These are phyloP conservation scores for Xanthoconium separans DNA, from an alignment of 1,284 basidiomycete genomes.

Conservation along the genomic window DNA sequence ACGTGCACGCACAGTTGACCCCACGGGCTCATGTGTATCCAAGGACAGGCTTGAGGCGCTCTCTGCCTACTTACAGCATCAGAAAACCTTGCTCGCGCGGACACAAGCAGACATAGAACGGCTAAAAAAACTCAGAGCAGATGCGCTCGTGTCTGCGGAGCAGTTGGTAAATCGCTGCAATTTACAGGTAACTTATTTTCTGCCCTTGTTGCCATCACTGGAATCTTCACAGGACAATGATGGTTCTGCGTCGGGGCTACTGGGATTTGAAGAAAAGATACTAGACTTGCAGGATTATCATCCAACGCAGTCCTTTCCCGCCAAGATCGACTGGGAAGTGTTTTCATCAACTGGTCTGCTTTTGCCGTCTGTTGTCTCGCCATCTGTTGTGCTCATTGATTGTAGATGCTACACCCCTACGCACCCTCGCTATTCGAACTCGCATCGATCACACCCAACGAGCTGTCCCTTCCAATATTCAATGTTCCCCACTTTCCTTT, in stretches of 20 bases:
- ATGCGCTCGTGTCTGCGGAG: constrained; percentile 35
- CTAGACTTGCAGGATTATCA: constrained; percentile 38
- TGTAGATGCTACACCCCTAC: constrained; percentile 45
- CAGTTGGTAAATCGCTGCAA: constrained; percentile 31
- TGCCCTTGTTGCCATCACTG: neutral
- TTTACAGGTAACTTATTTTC: constrained; percentile 33
- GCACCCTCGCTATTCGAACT: constrained; percentile 40
- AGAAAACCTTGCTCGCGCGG: constrained; percentile 53
- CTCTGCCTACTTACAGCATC: constrained; percentile 59
- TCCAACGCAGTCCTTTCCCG: constrained; percentile 31
- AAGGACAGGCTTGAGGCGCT: constrained; percentile 60
- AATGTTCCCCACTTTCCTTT: constrained; percentile 50
- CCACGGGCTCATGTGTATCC: constrained; percentile 6
- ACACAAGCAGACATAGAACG: constrained; percentile 61
- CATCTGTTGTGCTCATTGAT: constrained; percentile 7
- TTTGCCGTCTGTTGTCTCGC: constrained; percentile 1
- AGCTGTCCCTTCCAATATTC: constrained; percentile 37
- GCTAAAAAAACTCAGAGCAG: constrained; percentile 44
- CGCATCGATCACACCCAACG: constrained; percentile 38
- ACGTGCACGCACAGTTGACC: constrained; percentile 18
- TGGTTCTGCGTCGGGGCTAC: constrained; percentile 2
- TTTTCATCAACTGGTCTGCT: constrained; percentile 33
- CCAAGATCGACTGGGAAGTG: constrained; percentile 32
- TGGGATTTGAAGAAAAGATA: constrained; percentile 13
- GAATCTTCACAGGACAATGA: constrained; percentile 11